Conservation (phyloP, 2,329 filamentous ascomycete genomes). For the Coccinonectria pachysandricola region DNA sequence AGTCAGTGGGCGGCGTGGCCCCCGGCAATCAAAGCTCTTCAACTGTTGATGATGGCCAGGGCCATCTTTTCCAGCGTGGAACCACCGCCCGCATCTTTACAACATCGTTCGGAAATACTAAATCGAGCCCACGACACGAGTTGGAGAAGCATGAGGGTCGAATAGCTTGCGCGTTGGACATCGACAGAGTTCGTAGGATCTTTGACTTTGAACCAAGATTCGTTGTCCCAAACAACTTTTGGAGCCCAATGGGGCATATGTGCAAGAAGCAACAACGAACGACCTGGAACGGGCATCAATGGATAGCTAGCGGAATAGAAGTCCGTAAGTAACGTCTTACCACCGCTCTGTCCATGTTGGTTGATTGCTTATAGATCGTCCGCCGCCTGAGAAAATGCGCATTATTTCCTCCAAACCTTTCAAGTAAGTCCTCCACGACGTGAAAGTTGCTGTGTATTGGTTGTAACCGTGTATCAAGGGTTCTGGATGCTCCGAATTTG, state of each 20-base stretch:
- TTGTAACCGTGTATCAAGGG: too few species aligned
- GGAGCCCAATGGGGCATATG: not conserved
- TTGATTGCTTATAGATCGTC: too few species aligned
- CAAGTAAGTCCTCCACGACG: slow-evolving; percentile 40
- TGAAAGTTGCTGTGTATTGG: slow-evolving; percentile 24
- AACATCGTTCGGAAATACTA: slow-evolving; percentile 35
- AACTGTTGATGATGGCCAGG: slow-evolving; percentile 52
- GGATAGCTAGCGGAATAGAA: slow-evolving; percentile 13
- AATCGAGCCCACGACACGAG: slow-evolving; percentile 44
- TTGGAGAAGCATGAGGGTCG: slow-evolving; percentile 60
- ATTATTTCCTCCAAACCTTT: slow-evolving; percentile 64
- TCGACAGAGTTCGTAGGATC: slow-evolving; percentile 59
- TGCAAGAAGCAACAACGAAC: slow-evolving; percentile 9
- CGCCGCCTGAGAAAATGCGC: too few species aligned
- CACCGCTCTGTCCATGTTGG: too few species aligned
- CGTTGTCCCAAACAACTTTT: slow-evolving; percentile 4
- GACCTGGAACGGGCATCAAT: slow-evolving; percentile 17
- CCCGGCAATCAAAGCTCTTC: slow-evolving; percentile 42
- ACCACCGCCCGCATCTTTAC: slow-evolving; percentile 60
- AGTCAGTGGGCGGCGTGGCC: slow-evolving; percentile 64
- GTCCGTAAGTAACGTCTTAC: too few species aligned
- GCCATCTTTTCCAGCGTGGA: slow-evolving; percentile 55
- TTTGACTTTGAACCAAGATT: slow-evolving; percentile 39
- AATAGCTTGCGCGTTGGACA: slow-evolving; percentile 69
- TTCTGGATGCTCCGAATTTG: slow-evolving; percentile 80